These are phyloP conservation scores for Nakaseomyces glabratus DNA, from an alignment of 1,139 yeast genomes.

Conservation along the genomic window DNA sequence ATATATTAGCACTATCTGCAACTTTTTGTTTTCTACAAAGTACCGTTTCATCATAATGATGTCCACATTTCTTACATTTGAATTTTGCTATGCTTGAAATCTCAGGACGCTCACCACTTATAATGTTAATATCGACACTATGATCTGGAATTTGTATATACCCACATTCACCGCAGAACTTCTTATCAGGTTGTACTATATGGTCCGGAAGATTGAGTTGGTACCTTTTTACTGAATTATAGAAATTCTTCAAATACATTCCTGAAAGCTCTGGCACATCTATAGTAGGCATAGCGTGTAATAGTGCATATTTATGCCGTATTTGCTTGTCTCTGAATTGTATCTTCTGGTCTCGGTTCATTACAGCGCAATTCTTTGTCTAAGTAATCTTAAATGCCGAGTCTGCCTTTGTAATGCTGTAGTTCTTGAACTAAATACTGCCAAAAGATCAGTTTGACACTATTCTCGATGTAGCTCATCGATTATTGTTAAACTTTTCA, in stretches of 20 bases:
- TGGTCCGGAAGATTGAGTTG: conserved; percentile 20
- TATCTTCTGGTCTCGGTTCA: conserved; percentile 25
- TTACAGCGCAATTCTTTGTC: too few species aligned
- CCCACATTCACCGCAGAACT: conserved; percentile 43
- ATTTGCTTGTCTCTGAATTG: conserved; percentile 25
- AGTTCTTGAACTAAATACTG: too few species aligned
- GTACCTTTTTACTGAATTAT: conserved; percentile 26
- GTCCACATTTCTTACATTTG: conserved; percentile 2
- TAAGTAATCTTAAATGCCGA: too few species aligned
- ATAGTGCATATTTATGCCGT: conserved; percentile 24
- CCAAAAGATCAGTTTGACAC: too few species aligned
- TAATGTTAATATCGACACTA: conserved; percentile 29
- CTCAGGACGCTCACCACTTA: neutral
- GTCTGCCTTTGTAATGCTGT: too few species aligned
- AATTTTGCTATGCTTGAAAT: neutral
- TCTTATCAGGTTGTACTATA: conserved; percentile 21
- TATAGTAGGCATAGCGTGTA: conserved; percentile 23
- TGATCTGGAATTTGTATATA: conserved; percentile 40
- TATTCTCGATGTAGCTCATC: too few species aligned
- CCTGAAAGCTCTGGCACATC: conserved; percentile 25
- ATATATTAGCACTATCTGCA: conserved; percentile 27
- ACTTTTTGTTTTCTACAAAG: conserved; percentile 9
- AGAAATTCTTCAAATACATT: conserved; percentile 25
- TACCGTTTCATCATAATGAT: conserved; percentile 2
- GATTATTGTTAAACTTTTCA: too few species aligned